phyloP scores from a whole-genome alignment of 345 rosid species.

The Odontarrhena argentea region DNA sequence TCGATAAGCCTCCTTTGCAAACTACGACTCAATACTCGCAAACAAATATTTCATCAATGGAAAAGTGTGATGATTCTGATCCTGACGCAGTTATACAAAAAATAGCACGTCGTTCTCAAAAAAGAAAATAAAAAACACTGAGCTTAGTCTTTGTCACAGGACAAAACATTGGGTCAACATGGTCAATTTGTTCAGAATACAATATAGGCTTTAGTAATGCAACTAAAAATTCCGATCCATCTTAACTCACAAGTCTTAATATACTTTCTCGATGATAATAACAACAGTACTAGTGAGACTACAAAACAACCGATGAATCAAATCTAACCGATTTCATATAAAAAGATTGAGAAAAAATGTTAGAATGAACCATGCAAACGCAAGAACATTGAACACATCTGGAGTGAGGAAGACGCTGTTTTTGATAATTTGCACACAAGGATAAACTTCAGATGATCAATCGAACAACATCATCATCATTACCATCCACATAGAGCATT shows the following conservation, averaged over 20 bases:
- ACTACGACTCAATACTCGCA: too few relatives aligned
- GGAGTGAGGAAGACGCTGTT: constrained; percentile 31
- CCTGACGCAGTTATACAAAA: background rate
- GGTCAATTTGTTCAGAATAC: too few relatives aligned
- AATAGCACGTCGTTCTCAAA: too few relatives aligned
- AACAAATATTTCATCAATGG: background rate
- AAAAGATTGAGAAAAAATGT: constrained; percentile 4
- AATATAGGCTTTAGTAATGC: too few relatives aligned
- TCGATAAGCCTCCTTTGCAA: background rate
- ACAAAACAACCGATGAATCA: background rate
- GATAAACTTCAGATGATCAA: constrained; percentile 43
- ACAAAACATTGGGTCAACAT: too few relatives aligned
- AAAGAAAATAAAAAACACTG: too few relatives aligned
- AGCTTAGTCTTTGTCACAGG: too few relatives aligned
- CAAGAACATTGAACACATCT: constrained; percentile 25
- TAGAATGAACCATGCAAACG: background rate
- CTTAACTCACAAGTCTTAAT: background rate
- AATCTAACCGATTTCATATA: constrained; percentile 1
- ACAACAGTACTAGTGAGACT: background rate
- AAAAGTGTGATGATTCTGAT: background rate
- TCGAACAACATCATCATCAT: constrained; percentile 40
- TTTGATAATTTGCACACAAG: constrained; percentile 41
- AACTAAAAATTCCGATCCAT: background rate
- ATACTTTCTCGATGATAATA: background rate
- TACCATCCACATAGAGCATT: constrained; percentile 37